A percentile compares a stretch with the other conserved stretches of the same genome.
phyloP scores from a whole-genome alignment of 2,329 filamentous ascomycete genomes.

The Exophiala phaeomuriformis region DNA sequence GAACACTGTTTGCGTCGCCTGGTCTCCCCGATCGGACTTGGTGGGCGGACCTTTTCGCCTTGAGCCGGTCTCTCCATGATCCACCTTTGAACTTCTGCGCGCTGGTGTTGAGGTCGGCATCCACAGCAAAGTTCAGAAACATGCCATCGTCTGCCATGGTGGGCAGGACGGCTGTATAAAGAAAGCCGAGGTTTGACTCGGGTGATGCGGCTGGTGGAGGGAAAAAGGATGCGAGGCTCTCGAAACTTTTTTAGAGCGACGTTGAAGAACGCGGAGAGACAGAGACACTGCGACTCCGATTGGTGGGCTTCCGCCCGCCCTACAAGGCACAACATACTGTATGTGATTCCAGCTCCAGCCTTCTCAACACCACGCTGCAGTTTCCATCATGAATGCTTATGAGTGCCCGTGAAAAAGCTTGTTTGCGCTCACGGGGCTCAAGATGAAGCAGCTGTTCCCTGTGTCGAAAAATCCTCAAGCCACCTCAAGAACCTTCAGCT shows the following conservation, averaged over 20 bases:
- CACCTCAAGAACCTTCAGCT: background rate
- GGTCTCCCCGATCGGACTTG: slow-evolving; percentile 40
- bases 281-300: background rate
- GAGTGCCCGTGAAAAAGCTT: slow-evolving; percentile 7
- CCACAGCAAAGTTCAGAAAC: slow-evolving; percentile 83
- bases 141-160: slow-evolving; percentile 77
- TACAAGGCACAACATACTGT: background rate
- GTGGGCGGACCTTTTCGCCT: slow-evolving; percentile 62
- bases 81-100: slow-evolving; percentile 68
- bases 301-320: background rate
- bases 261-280: slow-evolving; percentile 4
- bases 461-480: background rate
- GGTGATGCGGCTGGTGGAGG: background rate
- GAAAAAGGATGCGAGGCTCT: background rate
- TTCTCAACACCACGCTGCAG: slow-evolving; percentile 20
- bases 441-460: slow-evolving; percentile 14
- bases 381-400: slow-evolving; percentile 22
- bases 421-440: slow-evolving; percentile 9
- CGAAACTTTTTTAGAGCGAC: slow-evolving; percentile 7
- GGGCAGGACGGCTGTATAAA: background rate
- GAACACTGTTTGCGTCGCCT: slow-evolving; percentile 12
- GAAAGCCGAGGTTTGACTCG: background rate
- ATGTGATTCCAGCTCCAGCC: background rate
- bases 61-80: slow-evolving; percentile 82
- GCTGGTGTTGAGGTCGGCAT: slow-evolving; percentile 56